A percentile compares a stretch with the other conserved stretches of the same genome.
Evolutionary conservation across 2,329 filamentous ascomycete genomes (phyloP).

Genomic region (Fusarium hainanense): DNA sequence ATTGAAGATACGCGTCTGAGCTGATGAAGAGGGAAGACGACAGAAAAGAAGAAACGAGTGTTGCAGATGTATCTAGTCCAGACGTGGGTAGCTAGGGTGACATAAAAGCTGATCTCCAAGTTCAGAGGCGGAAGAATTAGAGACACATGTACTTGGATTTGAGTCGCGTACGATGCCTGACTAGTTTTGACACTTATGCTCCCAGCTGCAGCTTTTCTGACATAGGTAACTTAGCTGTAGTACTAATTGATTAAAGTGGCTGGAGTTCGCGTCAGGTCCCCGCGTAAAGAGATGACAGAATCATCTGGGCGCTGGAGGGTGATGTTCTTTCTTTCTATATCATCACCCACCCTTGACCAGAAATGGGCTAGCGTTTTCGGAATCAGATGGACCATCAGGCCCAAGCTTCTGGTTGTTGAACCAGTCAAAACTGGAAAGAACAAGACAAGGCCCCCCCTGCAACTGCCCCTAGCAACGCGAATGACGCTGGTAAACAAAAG

Average conservation of each 20-base stretch:
- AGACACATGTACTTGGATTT: neutral
- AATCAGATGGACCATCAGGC: conserved; percentile 19
- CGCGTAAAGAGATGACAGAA: conserved; percentile 22
- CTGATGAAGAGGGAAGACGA: conserved; percentile 24
- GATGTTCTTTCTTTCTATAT: conserved; percentile 22
- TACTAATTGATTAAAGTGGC: conserved; percentile 29
- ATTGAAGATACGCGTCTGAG: conserved; percentile 2
- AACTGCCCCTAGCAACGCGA: conserved; percentile 51
- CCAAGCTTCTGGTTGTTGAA: conserved; percentile 27
- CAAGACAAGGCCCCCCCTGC: conserved; percentile 33
- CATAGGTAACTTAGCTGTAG: neutral
- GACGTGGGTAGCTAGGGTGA: neutral
- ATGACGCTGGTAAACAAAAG: conserved; percentile 52
- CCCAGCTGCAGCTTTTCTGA: neutral
- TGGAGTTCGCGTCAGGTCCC: conserved; percentile 27
- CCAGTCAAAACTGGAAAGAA: conserved; percentile 25
- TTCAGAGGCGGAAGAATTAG: neutral
- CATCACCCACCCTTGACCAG: neutral
- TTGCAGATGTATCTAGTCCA: conserved; percentile 1
- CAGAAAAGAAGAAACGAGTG: conserved; percentile 6
- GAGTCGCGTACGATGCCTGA: neutral
- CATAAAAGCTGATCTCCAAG: neutral
- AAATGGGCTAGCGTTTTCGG: neutral
- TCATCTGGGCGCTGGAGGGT: neutral
- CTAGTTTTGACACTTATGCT: neutral